Percentiles rank a stretch among this genome's conserved stretches.
Evolutionary conservation across 345 rosid species (phyloP).

Genomic region (Fremontodendron californicum): DNA sequence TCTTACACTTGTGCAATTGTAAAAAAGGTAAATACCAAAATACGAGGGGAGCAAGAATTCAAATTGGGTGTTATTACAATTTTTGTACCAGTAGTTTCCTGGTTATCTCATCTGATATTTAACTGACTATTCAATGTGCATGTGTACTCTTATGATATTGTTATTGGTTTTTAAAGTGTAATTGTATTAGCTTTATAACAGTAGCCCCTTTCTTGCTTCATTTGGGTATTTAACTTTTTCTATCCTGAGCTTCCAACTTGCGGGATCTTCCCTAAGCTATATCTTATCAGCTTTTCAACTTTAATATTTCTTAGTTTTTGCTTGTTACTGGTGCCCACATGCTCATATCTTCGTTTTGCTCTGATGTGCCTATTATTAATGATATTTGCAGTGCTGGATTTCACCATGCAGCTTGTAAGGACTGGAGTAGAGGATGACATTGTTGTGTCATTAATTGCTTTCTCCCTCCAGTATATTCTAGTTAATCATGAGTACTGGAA

Average conservation of each 20-base stretch:
- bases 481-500: slow-evolving; percentile 83
- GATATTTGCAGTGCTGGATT: slow-evolving; percentile 73
- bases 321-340: not conserved
- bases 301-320: not conserved
- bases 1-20: not conserved
- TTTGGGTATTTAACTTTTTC: not conserved
- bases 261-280: not conserved
- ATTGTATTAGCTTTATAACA: not conserved
- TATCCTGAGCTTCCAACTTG: not conserved
- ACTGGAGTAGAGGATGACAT: slow-evolving; percentile 62
- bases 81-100: not conserved
- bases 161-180: not conserved
- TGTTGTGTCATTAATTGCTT: slow-evolving; percentile 61
- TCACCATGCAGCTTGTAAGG: slow-evolving; percentile 73
- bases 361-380: slow-evolving; percentile 22
- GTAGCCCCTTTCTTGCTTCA: not conserved
- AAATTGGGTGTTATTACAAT: not conserved
- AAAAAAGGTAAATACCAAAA: too few species aligned
- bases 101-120: not conserved
- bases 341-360: not conserved
- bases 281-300: not conserved
- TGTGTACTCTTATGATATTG: not conserved
- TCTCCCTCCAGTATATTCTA: slow-evolving; percentile 75
- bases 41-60: not conserved
- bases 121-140: not conserved